These are phyloP conservation scores for Apiospora kogelbergensis DNA, from an alignment of 2,329 filamentous ascomycete genomes.

Conservation along the genomic window DNA sequence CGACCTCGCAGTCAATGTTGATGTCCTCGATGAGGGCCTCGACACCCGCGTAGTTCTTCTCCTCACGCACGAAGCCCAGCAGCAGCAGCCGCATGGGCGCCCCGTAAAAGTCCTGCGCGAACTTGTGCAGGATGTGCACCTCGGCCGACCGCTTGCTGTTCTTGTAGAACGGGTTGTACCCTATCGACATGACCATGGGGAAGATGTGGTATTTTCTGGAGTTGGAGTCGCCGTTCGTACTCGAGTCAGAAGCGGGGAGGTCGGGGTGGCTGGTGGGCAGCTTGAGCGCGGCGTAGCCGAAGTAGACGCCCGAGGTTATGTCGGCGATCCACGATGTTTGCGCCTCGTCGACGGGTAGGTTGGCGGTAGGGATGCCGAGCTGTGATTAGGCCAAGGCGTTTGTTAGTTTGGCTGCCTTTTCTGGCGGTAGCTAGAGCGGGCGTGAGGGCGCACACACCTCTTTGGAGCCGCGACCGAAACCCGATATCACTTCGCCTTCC, in stretches of 20 bases:
- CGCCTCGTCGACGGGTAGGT: constrained; percentile 72
- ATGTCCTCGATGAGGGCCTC: constrained; percentile 90
- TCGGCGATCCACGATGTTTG: constrained; percentile 60
- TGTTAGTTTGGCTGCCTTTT: not conserved
- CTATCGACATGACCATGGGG: constrained; percentile 91
- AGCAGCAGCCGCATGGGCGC: constrained; percentile 76
- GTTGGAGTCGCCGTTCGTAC: not conserved
- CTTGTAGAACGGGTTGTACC: constrained; percentile 97
- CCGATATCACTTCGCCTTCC: constrained; percentile 84
- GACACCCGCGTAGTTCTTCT: constrained; percentile 82
- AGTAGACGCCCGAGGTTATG: constrained; percentile 83
- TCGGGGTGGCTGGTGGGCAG: constrained; percentile 51
- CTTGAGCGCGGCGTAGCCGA: constrained; percentile 80
- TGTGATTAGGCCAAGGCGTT: constrained; percentile 34
- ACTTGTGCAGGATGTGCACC: constrained; percentile 82
- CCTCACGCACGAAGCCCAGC: constrained; percentile 83
- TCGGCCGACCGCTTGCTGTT: constrained; percentile 85
- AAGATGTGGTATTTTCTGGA: constrained; percentile 48
- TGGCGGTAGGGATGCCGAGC: constrained; percentile 96
- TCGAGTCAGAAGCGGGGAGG: constrained; percentile 11
- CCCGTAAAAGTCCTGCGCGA: constrained; percentile 82
- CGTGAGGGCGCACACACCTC: constrained; percentile 56
- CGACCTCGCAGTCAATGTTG: constrained; percentile 81
- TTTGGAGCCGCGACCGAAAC: constrained; percentile 91
- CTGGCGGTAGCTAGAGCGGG: constrained; percentile 4